These are phyloP conservation scores for Diplocarpon rosae DNA, from an alignment of 2,329 filamentous ascomycete genomes.

Conservation along the genomic window DNA sequence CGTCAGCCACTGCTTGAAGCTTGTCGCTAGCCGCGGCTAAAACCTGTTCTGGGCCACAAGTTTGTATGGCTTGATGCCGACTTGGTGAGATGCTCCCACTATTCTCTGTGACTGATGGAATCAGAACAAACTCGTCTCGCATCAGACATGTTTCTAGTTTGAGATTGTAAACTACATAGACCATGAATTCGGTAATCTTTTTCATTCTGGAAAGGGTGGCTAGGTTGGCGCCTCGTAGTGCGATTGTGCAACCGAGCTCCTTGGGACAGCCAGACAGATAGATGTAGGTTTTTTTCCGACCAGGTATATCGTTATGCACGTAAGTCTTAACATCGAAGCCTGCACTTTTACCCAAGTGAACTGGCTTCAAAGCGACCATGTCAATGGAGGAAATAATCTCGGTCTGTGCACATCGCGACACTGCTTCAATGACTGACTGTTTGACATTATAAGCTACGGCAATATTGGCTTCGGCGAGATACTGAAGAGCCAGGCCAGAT, in stretches of 20 bases:
- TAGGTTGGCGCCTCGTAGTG: conserved; percentile 69
- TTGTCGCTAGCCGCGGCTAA: conserved; percentile 20
- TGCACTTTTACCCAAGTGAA: conserved; percentile 68
- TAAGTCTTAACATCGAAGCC: conserved; percentile 95
- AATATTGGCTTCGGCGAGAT: conserved; percentile 79
- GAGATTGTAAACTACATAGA: conserved; percentile 95
- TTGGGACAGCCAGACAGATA: conserved; percentile 85
- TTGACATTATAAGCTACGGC: conserved; percentile 96
- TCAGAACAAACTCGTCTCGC: conserved; percentile 81
- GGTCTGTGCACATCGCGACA: conserved; percentile 83
- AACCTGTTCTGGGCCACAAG: conserved; percentile 7
- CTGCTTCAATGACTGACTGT: conserved; percentile 86
- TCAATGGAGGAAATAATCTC: conserved; percentile 91
- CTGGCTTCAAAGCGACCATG: conserved; percentile 67
- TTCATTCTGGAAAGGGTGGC: conserved; percentile 69
- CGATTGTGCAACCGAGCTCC: conserved; percentile 89
- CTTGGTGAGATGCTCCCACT: conserved; percentile 31
- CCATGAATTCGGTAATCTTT: conserved; percentile 94
- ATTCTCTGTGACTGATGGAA: conserved; percentile 52
- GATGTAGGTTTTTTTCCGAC: conserved; percentile 86
- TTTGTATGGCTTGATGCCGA: conserved; percentile 18
- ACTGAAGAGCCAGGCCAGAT: conserved; percentile 79
- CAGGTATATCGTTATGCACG: conserved; percentile 62
- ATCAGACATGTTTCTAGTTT: conserved; percentile 92
- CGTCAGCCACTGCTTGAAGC: conserved; percentile 17